phyloP scores from a whole-genome alignment of 2,329 filamentous ascomycete species.

The Ophiocordyceps australis region DNA sequence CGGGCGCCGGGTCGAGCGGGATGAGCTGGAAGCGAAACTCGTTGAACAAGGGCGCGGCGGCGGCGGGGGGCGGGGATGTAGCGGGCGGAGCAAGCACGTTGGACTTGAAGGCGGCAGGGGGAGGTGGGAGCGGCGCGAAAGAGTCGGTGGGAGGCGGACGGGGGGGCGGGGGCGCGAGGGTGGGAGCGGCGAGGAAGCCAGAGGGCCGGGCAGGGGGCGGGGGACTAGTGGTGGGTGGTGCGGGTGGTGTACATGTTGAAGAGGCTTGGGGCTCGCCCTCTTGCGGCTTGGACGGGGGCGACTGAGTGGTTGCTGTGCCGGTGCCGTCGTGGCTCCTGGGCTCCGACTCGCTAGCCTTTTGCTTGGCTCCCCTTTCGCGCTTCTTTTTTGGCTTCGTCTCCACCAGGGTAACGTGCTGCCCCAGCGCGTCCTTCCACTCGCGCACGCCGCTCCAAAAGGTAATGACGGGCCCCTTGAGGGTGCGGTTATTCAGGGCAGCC shows the following conservation, averaged over 20 bases:
- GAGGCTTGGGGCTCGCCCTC: too few relatives aligned
- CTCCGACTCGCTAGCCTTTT: conserved; percentile 4
- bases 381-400: conserved; percentile 46
- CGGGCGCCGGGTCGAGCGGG: conserved; percentile 3
- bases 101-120: conserved; percentile 18
- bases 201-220: too few relatives aligned
- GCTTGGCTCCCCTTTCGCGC: conserved; percentile 17
- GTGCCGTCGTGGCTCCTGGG: conserved; percentile 7
- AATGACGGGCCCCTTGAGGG: conserved; percentile 74
- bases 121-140: conserved; percentile 17
- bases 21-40: conserved; percentile 3
- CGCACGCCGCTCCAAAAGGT: conserved; percentile 89
- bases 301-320: too few relatives aligned
- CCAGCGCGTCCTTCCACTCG: conserved; percentile 60
- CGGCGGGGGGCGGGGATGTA: background rate
- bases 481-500: conserved; percentile 73
- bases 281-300: too few relatives aligned
- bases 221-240: too few relatives aligned
- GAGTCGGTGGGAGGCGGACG: conserved; percentile 9
- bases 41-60: background rate
- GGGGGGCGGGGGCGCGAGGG: conserved; percentile 16
- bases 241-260: too few relatives aligned
- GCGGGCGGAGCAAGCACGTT: conserved; percentile 23
- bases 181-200: conserved; percentile 17
- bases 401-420: conserved; percentile 43